Conservation (phyloP, 2,329 filamentous ascomycete genomes). For the Paracoccidioides brasiliensis region DNA sequence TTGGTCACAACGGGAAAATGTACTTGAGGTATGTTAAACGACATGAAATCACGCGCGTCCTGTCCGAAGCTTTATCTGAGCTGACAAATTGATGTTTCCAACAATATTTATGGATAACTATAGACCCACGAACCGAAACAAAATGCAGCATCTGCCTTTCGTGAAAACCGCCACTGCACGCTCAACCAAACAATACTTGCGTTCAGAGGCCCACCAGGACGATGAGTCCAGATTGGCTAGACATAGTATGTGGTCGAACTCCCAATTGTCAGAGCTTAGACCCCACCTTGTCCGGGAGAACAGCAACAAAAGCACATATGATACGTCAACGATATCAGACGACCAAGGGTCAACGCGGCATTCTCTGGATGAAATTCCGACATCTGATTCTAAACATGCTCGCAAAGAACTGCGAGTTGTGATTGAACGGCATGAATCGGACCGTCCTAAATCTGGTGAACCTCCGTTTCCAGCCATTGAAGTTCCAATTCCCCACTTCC, state of each 20-base stretch:
- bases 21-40: slow-evolving; percentile 55
- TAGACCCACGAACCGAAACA: slow-evolving; percentile 26
- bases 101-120: slow-evolving; percentile 7
- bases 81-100: slow-evolving; percentile 8
- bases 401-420: slow-evolving; percentile 64
- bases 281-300: slow-evolving; percentile 18
- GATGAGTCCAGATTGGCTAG: slow-evolving; percentile 21
- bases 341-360: slow-evolving; percentile 40
- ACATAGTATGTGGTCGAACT: slow-evolving; percentile 28
- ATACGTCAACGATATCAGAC: slow-evolving; percentile 15
- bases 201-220: slow-evolving; percentile 18
- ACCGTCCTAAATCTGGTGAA: slow-evolving; percentile 51
- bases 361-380: slow-evolving; percentile 53
- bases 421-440: slow-evolving; percentile 57
- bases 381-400: slow-evolving; percentile 26
- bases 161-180: slow-evolving; percentile 41
- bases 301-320: slow-evolving; percentile 14
- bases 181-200: slow-evolving; percentile 44
- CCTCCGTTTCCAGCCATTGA: slow-evolving; percentile 48
- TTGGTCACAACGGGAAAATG: slow-evolving; percentile 70
- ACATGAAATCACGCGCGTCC: slow-evolving; percentile 2
- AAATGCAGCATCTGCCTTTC: slow-evolving; percentile 21
- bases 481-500: slow-evolving; percentile 70
- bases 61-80: slow-evolving; percentile 5
- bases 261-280: slow-evolving; percentile 28